Percentiles rank a stretch among this genome's conserved stretches.
These are phyloP conservation scores for Globisporangium abappressorium DNA, from an alignment of 352 stramenopile genomes.

Conservation along the genomic window DNA sequence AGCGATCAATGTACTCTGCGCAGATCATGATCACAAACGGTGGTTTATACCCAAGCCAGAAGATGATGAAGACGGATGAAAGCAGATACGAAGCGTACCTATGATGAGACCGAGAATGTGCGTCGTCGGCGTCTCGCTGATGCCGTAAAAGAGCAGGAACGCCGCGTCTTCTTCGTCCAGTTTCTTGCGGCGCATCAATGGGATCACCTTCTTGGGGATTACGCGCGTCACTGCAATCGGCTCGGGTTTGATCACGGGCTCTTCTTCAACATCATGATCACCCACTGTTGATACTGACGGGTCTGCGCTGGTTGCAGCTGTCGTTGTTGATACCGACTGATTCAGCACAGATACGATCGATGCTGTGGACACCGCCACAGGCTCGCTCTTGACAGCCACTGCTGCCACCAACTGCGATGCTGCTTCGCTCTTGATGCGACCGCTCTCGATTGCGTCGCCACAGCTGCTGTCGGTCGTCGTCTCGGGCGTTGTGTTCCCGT, in stretches of 20 bases:
- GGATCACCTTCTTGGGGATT: slow-evolving; percentile 11
- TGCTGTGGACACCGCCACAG: too few relatives aligned
- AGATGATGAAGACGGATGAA: not conserved
- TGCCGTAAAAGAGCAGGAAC: slow-evolving; percentile 68
- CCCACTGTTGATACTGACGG: not conserved
- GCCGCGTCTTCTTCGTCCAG: slow-evolving; percentile 65
- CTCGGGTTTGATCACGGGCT: slow-evolving; percentile 2
- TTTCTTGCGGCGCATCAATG: slow-evolving; percentile 20
- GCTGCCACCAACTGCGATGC: too few relatives aligned
- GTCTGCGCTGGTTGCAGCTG: not conserved
- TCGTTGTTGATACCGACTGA: not conserved
- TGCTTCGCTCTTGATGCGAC: slow-evolving; percentile 11
- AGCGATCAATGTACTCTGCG: slow-evolving; percentile 52
- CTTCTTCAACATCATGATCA: not conserved
- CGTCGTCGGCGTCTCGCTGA: slow-evolving; percentile 41
- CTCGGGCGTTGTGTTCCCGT: slow-evolving; percentile 17
- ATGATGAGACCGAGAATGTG: slow-evolving; percentile 54
- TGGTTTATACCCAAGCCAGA: not conserved
- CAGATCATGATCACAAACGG: not conserved
- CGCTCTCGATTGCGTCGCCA: slow-evolving; percentile 5
- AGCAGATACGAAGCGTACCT: slow-evolving; percentile 25
- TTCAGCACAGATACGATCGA: not conserved
- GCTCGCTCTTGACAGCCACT: not conserved
- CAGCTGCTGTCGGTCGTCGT: slow-evolving; percentile 10
- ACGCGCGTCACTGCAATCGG: not conserved